A percentile compares a stretch with the other conserved stretches of the same genome.
phyloP scores from a whole-genome alignment of 2,329 filamentous ascomycete genomes.

The Diaporthe australafricana region DNA sequence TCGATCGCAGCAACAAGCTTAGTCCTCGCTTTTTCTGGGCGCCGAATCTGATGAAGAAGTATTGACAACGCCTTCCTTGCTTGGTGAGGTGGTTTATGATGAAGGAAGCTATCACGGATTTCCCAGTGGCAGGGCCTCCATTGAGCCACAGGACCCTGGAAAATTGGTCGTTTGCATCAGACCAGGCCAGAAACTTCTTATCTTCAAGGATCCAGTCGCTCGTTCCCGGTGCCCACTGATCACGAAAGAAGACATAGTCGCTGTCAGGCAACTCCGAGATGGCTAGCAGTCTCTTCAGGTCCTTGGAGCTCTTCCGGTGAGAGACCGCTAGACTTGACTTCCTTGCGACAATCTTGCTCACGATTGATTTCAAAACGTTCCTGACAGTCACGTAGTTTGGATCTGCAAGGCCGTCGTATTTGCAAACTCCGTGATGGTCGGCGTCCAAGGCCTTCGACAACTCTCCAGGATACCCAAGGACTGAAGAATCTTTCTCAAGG shows the following conservation, averaged over 20 bases:
- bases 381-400: slow-evolving; percentile 50
- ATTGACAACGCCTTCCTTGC: slow-evolving; percentile 37
- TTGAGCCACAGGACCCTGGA: slow-evolving; percentile 19
- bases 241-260: slow-evolving; percentile 9
- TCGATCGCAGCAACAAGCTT: neutral
- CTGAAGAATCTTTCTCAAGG: slow-evolving; percentile 43
- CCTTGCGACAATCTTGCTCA: slow-evolving; percentile 16
- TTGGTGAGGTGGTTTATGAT: neutral
- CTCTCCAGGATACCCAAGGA: slow-evolving; percentile 44
- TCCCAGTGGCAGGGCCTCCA: slow-evolving; percentile 14
- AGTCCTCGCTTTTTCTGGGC: slow-evolving; percentile 37
- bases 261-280: neutral
- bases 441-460: slow-evolving; percentile 40
- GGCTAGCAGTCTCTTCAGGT: neutral
- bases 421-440: slow-evolving; percentile 56
- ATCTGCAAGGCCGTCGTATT: slow-evolving; percentile 50
- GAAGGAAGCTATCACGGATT: neutral
- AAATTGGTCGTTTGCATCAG: neutral
- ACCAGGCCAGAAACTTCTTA: neutral
- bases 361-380: slow-evolving; percentile 44
- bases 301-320: neutral
- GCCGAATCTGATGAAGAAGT: slow-evolving; percentile 42
- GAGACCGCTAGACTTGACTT: neutral
- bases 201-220: neutral
- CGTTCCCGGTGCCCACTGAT: neutral